These are phyloP conservation scores for Psilocybe subaeruginosa DNA, from an alignment of 768 basidiomycete species.

Conservation along the genomic window DNA sequence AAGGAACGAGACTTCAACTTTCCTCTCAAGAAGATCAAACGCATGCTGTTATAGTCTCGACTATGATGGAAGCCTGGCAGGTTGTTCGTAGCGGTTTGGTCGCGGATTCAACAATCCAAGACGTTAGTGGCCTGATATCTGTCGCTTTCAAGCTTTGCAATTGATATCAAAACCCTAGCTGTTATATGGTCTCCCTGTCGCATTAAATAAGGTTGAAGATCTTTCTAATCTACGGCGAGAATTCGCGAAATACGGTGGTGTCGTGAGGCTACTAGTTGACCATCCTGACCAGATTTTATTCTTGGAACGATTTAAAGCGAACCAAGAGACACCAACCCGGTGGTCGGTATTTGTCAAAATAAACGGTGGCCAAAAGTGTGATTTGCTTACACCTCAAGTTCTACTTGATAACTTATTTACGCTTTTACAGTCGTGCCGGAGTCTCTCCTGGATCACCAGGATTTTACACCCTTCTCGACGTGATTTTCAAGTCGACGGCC, in stretches of 20 bases:
- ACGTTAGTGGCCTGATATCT: conserved; percentile 50
- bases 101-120: conserved; percentile 72
- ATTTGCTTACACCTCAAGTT: conserved; percentile 23
- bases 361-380: conserved; percentile 78
- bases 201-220: conserved; percentile 72
- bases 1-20: conserved; percentile 75
- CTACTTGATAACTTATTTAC: background rate
- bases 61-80: conserved; percentile 81
- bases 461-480: conserved; percentile 58
- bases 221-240: conserved; percentile 62
- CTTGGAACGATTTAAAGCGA: conserved; percentile 61
- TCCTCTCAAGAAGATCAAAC: conserved; percentile 54
- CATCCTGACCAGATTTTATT: conserved; percentile 71
- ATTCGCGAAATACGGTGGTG: conserved; percentile 55
- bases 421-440: conserved; percentile 63
- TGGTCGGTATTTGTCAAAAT: conserved; percentile 88
- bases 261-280: conserved; percentile 73
- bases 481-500: conserved; percentile 53
- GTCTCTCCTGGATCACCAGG: conserved; percentile 51
- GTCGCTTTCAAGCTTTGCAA: too few species aligned
- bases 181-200: conserved; percentile 78
- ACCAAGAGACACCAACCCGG: conserved; percentile 36
- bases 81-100: conserved; percentile 69
- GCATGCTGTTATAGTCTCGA: conserved; percentile 76
- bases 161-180: conserved; percentile 48